phyloP scores from a whole-genome alignment of 495 filamentous ascomycete species.

The Tuber calosporum region DNA sequence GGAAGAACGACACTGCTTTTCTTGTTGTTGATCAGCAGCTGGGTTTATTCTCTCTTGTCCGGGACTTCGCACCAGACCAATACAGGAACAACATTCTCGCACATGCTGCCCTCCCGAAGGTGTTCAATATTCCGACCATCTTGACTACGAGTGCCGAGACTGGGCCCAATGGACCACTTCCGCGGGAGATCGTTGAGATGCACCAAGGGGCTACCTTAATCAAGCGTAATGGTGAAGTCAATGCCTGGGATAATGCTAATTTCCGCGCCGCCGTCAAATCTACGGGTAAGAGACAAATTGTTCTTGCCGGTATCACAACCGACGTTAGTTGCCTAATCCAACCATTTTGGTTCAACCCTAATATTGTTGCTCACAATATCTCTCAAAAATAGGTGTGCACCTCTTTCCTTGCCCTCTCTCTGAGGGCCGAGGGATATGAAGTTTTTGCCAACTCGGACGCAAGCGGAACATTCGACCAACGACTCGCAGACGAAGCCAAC shows the following conservation, averaged over 20 bases:
- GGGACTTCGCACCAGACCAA: conserved; percentile 57
- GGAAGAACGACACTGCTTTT: conserved; percentile 57
- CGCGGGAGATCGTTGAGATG: conserved; percentile 62
- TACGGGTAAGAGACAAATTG: conserved; percentile 61
- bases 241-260: conserved; percentile 71
- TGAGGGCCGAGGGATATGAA: conserved; percentile 64
- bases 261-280: conserved; percentile 61
- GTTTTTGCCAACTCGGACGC: conserved; percentile 73
- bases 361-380: background rate
- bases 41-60: conserved; percentile 58
- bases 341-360: conserved; percentile 2
- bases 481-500: conserved; percentile 57
- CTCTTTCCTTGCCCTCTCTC: conserved; percentile 64
- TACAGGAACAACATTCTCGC: conserved; percentile 64
- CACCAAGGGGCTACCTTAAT: conserved; percentile 62
- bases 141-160: conserved; percentile 61
- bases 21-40: conserved; percentile 67
- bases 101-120: conserved; percentile 58
- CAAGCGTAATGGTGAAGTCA: conserved; percentile 64
- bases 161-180: conserved; percentile 62
- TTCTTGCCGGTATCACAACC: conserved; percentile 66
- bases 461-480: conserved; percentile 54
- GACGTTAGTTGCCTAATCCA: conserved; percentile 55
- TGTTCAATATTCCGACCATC: conserved; percentile 63
- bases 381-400: conserved; percentile 48